Conservation (phyloP, 2,329 filamentous ascomycete species). For the Lasiodiplodia hormozganensis region DNA sequence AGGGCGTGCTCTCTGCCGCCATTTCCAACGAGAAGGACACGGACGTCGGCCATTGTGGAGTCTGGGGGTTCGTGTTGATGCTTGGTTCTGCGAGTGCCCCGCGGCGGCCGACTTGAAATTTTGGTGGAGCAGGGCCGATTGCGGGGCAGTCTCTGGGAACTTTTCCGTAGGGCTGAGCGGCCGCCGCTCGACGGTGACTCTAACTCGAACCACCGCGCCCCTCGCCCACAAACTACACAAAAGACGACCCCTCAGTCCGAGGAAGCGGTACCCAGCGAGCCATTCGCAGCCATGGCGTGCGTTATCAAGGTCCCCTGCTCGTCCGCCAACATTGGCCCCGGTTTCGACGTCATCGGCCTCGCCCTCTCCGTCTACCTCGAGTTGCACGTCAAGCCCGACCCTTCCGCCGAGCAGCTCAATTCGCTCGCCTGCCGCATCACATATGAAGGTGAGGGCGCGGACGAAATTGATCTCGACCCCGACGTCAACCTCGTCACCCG, state of each 20-base stretch:
- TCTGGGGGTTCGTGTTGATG: not conserved
- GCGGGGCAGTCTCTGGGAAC: slow-evolving; percentile 26
- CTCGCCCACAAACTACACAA: slow-evolving; percentile 16
- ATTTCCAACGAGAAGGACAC: slow-evolving; percentile 84
- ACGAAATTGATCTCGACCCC: slow-evolving; percentile 81
- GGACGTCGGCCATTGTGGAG: slow-evolving; percentile 32
- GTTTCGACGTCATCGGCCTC: slow-evolving; percentile 97
- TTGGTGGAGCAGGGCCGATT: slow-evolving; percentile 29
- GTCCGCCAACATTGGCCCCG: slow-evolving; percentile 94
- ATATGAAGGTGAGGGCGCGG: slow-evolving; percentile 84
- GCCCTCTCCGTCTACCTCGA: slow-evolving; percentile 94
- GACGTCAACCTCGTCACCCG: slow-evolving; percentile 92
- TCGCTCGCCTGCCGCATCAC: slow-evolving; percentile 87
- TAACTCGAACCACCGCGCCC: slow-evolving; percentile 27
- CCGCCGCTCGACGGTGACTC: slow-evolving; percentile 7
- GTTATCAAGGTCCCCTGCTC: slow-evolving; percentile 87
- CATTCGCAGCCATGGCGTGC: slow-evolving; percentile 20
- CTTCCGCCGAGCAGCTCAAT: slow-evolving; percentile 58
- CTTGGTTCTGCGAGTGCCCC: slow-evolving; percentile 19
- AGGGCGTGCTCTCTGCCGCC: slow-evolving; percentile 94
- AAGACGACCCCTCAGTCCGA: not conserved
- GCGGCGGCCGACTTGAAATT: slow-evolving; percentile 26
- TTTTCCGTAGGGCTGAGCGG: slow-evolving; percentile 28
- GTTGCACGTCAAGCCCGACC: slow-evolving; percentile 76
- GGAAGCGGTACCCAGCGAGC: not conserved